phyloP scores from a whole-genome alignment of 1,284 basidiomycete genomes.

The Sutorius eximius region DNA sequence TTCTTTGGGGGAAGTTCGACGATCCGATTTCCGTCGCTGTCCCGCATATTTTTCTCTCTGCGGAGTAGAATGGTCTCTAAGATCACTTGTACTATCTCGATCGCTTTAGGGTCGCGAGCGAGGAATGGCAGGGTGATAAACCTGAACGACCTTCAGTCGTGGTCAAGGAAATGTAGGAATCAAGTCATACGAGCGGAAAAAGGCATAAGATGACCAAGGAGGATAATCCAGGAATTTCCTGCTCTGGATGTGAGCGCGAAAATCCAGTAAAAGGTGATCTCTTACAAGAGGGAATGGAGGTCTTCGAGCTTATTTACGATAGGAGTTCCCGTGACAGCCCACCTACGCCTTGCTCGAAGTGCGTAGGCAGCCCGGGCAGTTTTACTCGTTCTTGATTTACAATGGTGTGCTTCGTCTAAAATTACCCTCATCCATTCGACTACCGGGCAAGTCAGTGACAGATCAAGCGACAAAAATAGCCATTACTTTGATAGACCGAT shows the following conservation, averaged over 20 bases:
- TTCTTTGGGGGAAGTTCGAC: conserved; percentile 89
- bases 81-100: conserved; percentile 92
- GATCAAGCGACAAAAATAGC: background rate
- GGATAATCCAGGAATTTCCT: conserved; percentile 89
- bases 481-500: conserved; percentile 73
- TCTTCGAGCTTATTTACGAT: conserved; percentile 97
- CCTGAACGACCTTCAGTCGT: conserved; percentile 37
- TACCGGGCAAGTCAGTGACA: conserved; percentile 29
- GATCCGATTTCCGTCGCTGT: conserved; percentile 84
- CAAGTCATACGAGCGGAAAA: conserved; percentile 73
- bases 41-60: conserved; percentile 94
- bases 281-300: conserved; percentile 83
- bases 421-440: conserved; percentile 81
- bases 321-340: conserved; percentile 94
- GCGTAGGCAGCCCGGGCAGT: conserved; percentile 91
- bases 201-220: conserved; percentile 89
- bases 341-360: conserved; percentile 76
- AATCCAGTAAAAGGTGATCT: conserved; percentile 4
- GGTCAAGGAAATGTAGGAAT: background rate
- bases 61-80: conserved; percentile 86
- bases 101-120: conserved; percentile 83
- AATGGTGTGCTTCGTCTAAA: conserved; percentile 92
- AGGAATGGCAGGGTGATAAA: conserved; percentile 91
- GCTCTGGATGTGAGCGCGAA: conserved; percentile 4
- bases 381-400: conserved; percentile 89